Conservation (phyloP, 768 basidiomycete genomes). For the Suillus lakei region DNA sequence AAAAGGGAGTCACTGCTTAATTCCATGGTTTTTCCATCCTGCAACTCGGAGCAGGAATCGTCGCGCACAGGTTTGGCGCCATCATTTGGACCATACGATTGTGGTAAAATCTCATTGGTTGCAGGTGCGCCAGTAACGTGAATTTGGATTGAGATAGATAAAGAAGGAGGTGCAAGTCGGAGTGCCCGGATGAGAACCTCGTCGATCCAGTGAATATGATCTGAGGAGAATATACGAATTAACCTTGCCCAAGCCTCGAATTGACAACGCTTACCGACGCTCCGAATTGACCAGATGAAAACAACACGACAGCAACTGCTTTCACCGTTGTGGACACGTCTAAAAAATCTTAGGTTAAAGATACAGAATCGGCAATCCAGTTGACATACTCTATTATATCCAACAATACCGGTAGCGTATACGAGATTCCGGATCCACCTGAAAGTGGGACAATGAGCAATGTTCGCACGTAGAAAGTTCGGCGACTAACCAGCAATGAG, state of each 20-base stretch:
- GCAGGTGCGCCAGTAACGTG: conserved; percentile 38
- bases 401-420: conserved; percentile 45
- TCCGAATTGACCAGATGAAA: conserved; percentile 53
- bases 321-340: conserved; percentile 21
- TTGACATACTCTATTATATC: conserved; percentile 42
- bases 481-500: conserved; percentile 47
- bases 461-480: background rate
- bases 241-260: background rate
- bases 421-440: conserved; percentile 52
- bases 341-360: conserved; percentile 11
- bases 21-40: conserved; percentile 11
- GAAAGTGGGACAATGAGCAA: background rate
- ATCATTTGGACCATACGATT: conserved; percentile 5
- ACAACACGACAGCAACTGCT: conserved; percentile 38
- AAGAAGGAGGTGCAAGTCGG: conserved; percentile 24
- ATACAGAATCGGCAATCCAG: background rate
- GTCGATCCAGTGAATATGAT: conserved; percentile 49
- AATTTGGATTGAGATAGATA: conserved; percentile 40
- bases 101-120: background rate
- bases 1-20: conserved; percentile 20
- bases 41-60: conserved; percentile 24
- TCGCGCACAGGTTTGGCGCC: conserved; percentile 25
- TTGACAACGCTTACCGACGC: conserved; percentile 36
- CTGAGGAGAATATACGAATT: conserved; percentile 7
- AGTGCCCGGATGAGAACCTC: conserved; percentile 37